Percentiles rank a stretch among this genome's conserved stretches.
Conservation (phyloP, 495 filamentous ascomycete species). For the Penicillium subrubescens region DNA sequence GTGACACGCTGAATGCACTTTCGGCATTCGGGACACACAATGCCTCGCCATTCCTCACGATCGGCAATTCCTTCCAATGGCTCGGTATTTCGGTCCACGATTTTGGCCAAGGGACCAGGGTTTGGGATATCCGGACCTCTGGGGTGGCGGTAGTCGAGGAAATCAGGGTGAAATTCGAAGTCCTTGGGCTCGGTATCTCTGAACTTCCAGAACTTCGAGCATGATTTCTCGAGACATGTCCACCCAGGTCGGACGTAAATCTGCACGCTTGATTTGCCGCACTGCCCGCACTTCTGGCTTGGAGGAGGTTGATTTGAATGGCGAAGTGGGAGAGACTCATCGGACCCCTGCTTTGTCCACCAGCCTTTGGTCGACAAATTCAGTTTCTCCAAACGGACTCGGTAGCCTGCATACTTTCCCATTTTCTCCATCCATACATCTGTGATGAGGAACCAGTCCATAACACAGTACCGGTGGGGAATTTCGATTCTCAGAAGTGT, state of each 20-base stretch:
- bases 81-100: background rate
- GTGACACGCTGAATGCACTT: slow-evolving; percentile 62
- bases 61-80: slow-evolving; percentile 30
- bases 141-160: slow-evolving; percentile 50
- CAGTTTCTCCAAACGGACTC: slow-evolving; percentile 73
- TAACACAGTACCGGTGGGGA: slow-evolving; percentile 67
- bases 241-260: slow-evolving; percentile 60
- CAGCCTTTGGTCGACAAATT: slow-evolving; percentile 61
- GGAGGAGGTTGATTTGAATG: slow-evolving; percentile 22
- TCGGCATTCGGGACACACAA: slow-evolving; percentile 72
- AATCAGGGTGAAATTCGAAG: slow-evolving; percentile 59
- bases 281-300: slow-evolving; percentile 39
- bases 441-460: slow-evolving; percentile 73
- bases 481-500: slow-evolving; percentile 52
- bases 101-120: slow-evolving; percentile 28
- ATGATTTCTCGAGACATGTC: slow-evolving; percentile 67
- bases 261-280: slow-evolving; percentile 37
- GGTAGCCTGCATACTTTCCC: slow-evolving; percentile 46
- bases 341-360: slow-evolving; percentile 58
- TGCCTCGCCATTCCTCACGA: slow-evolving; percentile 57
- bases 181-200: slow-evolving; percentile 23
- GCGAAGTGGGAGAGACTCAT: slow-evolving; percentile 19
- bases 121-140: slow-evolving; percentile 39
- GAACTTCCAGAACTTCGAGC: slow-evolving; percentile 58
- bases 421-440: slow-evolving; percentile 70